Percentiles rank a stretch among this genome's conserved stretches.
phyloP scores from a whole-genome alignment of 1,284 basidiomycete species.

The Cystobasidium pallidum region DNA sequence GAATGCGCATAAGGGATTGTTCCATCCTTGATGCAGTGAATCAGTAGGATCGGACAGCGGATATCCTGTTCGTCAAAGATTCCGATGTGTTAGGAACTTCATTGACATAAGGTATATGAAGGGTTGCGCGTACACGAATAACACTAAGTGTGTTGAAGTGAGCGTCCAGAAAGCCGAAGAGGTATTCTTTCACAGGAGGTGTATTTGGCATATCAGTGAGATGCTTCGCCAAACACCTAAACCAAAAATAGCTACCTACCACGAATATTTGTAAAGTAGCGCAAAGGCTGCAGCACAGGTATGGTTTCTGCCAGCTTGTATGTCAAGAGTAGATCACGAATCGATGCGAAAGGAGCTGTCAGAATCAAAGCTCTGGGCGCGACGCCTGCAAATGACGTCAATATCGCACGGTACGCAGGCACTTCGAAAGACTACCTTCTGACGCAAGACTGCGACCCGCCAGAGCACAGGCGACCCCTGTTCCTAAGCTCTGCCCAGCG shows the following conservation, averaged over 20 bases:
- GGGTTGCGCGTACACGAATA: constrained; percentile 62
- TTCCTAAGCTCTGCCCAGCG: constrained; percentile 80
- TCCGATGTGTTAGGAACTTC: constrained; percentile 31
- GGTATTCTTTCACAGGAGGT: constrained; percentile 59
- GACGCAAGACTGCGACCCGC: constrained; percentile 63
- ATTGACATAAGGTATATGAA: neutral
- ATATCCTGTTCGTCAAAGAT: constrained; percentile 61
- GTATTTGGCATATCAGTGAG: neutral
- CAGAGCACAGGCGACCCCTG: constrained; percentile 71
- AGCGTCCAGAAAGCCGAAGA: constrained; percentile 65
- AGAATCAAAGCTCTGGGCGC: constrained; percentile 64
- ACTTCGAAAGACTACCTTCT: constrained; percentile 58
- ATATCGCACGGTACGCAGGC: neutral
- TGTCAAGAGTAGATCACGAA: constrained; percentile 68
- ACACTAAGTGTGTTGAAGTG: constrained; percentile 68
- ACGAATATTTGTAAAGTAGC: constrained; percentile 60
- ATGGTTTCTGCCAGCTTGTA: constrained; percentile 65
- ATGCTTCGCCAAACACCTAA: neutral
- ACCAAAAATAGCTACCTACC: neutral
- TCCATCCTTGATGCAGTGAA: constrained; percentile 77
- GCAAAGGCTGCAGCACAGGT: constrained; percentile 71
- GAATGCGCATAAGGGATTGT: constrained; percentile 80
- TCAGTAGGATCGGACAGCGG: constrained; percentile 70
- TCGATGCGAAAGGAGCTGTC: constrained; percentile 75
- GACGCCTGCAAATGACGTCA: constrained; percentile 18